Conservation (phyloP, 2,329 filamentous ascomycete species). For the Sporothrix euskadiensis region DNA sequence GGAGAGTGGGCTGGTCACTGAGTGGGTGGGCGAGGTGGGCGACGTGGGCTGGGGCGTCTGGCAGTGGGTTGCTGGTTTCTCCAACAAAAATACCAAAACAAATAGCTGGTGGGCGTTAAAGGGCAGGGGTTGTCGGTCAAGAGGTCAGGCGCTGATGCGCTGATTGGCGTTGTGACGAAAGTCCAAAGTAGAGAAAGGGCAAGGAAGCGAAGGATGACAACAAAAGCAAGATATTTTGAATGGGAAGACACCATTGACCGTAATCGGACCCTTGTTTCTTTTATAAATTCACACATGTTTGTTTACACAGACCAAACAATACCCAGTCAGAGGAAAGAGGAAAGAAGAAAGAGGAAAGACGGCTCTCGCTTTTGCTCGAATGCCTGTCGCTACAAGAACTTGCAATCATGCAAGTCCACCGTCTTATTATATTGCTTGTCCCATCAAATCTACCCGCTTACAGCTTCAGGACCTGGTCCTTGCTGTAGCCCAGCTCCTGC, state of each 20-base stretch:
- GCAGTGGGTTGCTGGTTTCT: background rate
- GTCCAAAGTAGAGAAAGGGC: background rate
- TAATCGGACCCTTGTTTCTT: too few species aligned
- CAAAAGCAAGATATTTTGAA: background rate
- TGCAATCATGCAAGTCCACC: constrained; percentile 15
- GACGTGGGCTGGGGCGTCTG: background rate
- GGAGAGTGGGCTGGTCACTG: background rate
- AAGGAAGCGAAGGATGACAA: background rate
- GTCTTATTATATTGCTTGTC: background rate
- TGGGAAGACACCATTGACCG: background rate
- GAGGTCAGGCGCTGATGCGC: background rate
- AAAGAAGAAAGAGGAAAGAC: background rate
- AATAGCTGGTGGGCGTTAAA: background rate
- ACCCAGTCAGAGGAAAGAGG: background rate
- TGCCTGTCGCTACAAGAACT: constrained; percentile 5
- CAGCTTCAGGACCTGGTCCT: constrained; percentile 93
- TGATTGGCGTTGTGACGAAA: constrained; percentile 4
- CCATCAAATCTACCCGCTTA: constrained; percentile 42
- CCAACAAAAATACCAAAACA: constrained; percentile 15
- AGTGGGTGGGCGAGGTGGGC: too few species aligned
- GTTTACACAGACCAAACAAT: background rate
- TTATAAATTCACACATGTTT: background rate
- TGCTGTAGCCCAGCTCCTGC: constrained; percentile 56
- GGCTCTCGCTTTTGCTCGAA: background rate
- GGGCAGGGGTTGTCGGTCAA: background rate